Evolutionary conservation across 1,139 yeast genomes (phyloP).

Genomic region (Suhomyces bribrorum): DNA sequence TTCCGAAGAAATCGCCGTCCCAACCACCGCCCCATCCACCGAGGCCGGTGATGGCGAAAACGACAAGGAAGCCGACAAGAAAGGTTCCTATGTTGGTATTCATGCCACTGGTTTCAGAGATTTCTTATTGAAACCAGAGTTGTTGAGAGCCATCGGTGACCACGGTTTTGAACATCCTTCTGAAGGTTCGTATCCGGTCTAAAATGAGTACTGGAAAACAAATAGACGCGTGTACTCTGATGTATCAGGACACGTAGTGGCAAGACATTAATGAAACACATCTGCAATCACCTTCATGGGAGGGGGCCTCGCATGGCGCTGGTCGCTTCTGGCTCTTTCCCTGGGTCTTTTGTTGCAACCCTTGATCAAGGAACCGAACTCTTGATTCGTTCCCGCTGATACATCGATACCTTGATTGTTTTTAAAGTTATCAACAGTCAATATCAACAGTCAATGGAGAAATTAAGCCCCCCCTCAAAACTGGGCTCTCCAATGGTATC

Average conservation of each 20-base stretch:
- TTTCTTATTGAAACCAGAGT: slow-evolving; percentile 92
- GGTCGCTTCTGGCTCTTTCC: too few relatives aligned
- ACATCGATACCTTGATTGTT: too few relatives aligned
- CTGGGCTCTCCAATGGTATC: too few relatives aligned
- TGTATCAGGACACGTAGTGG: slow-evolving; percentile 1
- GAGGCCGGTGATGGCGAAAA: slow-evolving; percentile 49
- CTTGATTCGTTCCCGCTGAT: too few relatives aligned
- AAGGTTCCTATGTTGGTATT: slow-evolving; percentile 97
- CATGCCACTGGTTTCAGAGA: slow-evolving; percentile 99
- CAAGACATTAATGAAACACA: not conserved
- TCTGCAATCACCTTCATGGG: not conserved
- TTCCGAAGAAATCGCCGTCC: slow-evolving; percentile 90
- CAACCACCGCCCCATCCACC: slow-evolving; percentile 59
- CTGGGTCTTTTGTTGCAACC: too few relatives aligned
- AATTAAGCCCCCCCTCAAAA: too few relatives aligned
- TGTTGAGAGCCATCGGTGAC: slow-evolving; percentile 95
- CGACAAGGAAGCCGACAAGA: slow-evolving; percentile 70
- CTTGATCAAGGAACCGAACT: too few relatives aligned
- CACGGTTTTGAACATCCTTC: slow-evolving; percentile 99
- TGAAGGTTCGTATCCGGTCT: slow-evolving; percentile 73
- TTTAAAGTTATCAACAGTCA: too few relatives aligned
- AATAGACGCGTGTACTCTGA: slow-evolving; percentile 3
- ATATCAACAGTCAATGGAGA: too few relatives aligned
- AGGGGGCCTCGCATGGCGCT: too few relatives aligned
- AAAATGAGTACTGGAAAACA: not conserved